Conservation (phyloP, 2,329 filamentous ascomycete species). For the Alternaria ventricosa region DNA sequence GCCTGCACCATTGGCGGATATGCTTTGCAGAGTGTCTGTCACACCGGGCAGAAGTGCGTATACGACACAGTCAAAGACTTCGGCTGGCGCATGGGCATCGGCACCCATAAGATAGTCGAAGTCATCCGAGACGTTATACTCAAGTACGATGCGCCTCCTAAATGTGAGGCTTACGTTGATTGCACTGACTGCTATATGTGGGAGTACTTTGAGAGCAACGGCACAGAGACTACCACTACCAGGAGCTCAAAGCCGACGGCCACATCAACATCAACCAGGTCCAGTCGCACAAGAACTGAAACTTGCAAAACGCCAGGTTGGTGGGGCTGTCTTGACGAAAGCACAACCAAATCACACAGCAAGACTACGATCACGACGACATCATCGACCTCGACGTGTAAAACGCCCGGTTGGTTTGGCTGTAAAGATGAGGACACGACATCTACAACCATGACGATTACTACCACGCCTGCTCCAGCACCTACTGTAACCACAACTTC, state of each 20-base stretch:
- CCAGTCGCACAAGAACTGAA: constrained; percentile 69
- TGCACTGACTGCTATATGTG: constrained; percentile 91
- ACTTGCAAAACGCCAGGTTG: constrained; percentile 92
- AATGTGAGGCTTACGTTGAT: constrained; percentile 74
- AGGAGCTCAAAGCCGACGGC: constrained; percentile 56
- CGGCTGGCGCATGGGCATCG: constrained; percentile 89
- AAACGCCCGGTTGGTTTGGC: constrained; percentile 69
- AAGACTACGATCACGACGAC: constrained; percentile 54
- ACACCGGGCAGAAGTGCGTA: constrained; percentile 83
- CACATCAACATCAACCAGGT: constrained; percentile 59
- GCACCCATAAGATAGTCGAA: constrained; percentile 86
- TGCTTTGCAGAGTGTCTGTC: constrained; percentile 90
- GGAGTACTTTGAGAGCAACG: constrained; percentile 95
- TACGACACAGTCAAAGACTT: constrained; percentile 93
- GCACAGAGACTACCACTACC: constrained; percentile 73
- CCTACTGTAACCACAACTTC: constrained; percentile 42
- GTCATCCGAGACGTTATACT: constrained; percentile 89
- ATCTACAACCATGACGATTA: constrained; percentile 35
- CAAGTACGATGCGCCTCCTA: constrained; percentile 80
- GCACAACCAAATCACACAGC: constrained; percentile 57
- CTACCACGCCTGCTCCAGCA: constrained; percentile 31
- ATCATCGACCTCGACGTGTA: constrained; percentile 51
- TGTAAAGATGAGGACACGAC: constrained; percentile 62
- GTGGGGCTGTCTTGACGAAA: constrained; percentile 80
- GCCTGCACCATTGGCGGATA: constrained; percentile 92